A percentile compares a stretch with the other conserved stretches of the same genome.
These are phyloP conservation scores for Fraxinus velutina DNA, from an alignment of 305 asterid species.

Conservation along the genomic window DNA sequence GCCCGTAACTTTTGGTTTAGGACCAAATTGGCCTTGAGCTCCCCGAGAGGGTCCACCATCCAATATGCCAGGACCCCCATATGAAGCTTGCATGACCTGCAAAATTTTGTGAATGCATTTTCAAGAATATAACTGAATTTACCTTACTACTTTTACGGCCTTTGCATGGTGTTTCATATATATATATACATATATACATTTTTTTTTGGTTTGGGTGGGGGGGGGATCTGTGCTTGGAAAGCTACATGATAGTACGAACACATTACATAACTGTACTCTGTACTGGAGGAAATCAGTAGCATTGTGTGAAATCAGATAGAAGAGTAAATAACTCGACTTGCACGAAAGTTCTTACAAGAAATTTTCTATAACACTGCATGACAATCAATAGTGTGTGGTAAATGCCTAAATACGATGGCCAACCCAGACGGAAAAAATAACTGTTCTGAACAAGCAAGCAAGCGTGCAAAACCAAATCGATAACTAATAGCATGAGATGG, in stretches of 20 bases:
- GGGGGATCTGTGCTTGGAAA: background rate
- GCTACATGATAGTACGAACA: background rate
- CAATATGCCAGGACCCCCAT: constrained; percentile 30
- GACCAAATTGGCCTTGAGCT: constrained; percentile 30
- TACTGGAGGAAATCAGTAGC: background rate
- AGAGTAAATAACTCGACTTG: background rate
- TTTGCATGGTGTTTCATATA: background rate
- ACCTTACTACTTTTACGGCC: background rate
- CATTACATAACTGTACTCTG: background rate
- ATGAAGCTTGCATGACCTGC: constrained; percentile 45
- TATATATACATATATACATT: background rate
- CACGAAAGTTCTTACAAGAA: background rate
- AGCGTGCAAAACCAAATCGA: background rate
- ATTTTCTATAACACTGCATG: background rate
- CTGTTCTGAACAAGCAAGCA: background rate
- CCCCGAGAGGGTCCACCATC: constrained; percentile 31
- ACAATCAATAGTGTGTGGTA: background rate
- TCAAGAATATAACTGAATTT: constrained; percentile 18
- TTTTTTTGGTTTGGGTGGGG: background rate
- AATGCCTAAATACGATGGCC: background rate
- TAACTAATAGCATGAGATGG: background rate
- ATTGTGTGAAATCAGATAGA: background rate
- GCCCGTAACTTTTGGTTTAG: constrained; percentile 21
- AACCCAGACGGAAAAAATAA: background rate
- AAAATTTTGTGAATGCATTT: constrained; percentile 24